Evolutionary conservation across 2,329 filamentous ascomycete species (phyloP).

Genomic region (Aspergillus fumigatiaffinis): DNA sequence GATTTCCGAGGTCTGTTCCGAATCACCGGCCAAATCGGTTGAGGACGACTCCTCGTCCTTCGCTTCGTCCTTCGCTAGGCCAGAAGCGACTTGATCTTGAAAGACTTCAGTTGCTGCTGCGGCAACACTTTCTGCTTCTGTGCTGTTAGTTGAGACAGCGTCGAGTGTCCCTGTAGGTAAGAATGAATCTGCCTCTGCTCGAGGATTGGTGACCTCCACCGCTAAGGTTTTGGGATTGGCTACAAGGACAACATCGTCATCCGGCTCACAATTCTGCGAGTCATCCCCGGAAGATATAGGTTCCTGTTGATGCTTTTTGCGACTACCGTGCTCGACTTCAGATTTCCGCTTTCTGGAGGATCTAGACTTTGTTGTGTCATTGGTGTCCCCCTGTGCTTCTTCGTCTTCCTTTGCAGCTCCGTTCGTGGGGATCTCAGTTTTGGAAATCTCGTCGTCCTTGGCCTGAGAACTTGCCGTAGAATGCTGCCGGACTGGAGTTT

Average conservation of each 20-base stretch:
- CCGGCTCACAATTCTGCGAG: not conserved
- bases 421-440: not conserved
- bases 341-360: constrained; percentile 14
- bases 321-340: constrained; percentile 2
- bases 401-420: not conserved
- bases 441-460: not conserved
- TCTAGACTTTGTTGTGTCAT: not conserved
- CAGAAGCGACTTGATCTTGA: not conserved
- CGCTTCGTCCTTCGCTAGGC: not conserved
- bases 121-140: not conserved
- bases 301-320: not conserved
- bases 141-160: not conserved
- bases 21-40: not conserved
- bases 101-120: not conserved
- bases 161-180: not conserved
- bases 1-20: constrained; percentile 16
- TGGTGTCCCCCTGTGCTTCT: not conserved
- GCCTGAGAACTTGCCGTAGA: not conserved
- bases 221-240: not conserved
- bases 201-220: constrained; percentile 2
- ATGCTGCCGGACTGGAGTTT: not conserved
- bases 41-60: not conserved
- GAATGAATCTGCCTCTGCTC: not conserved
- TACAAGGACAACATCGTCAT: not conserved
- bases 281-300: constrained; percentile 3